Evolutionary conservation across 2,329 filamentous ascomycete species (phyloP).

Genomic region (Diaporthe citri): DNA sequence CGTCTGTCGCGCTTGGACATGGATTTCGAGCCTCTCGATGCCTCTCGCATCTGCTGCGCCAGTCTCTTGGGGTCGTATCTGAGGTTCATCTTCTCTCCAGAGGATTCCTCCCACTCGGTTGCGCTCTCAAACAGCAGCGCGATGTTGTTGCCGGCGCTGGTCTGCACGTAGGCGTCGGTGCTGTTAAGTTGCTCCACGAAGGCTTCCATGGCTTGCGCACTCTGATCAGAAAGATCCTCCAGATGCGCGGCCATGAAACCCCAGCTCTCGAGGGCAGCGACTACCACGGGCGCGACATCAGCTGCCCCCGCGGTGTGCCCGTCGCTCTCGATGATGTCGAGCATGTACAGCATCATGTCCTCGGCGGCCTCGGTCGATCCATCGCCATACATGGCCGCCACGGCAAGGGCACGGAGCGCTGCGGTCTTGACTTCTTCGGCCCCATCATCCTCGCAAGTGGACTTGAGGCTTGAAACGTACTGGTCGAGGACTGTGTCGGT

Average conservation of each 20-base stretch:
- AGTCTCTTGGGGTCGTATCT: constrained; percentile 64
- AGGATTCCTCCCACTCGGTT: constrained; percentile 62
- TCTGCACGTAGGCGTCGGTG: constrained; percentile 77
- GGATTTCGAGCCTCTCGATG: constrained; percentile 62
- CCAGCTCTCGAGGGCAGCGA: constrained; percentile 83
- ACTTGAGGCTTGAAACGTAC: constrained; percentile 69
- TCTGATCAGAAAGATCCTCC: constrained; percentile 79
- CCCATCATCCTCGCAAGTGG: constrained; percentile 76
- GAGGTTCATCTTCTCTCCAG: constrained; percentile 62
- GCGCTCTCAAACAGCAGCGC: constrained; percentile 84
- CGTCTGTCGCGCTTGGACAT: constrained; percentile 64
- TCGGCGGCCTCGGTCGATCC: constrained; percentile 76
- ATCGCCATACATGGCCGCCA: constrained; percentile 82
- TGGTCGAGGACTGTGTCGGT: constrained; percentile 76
- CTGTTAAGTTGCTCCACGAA: constrained; percentile 90
- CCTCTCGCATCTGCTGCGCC: constrained; percentile 60
- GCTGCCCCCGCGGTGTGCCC: constrained; percentile 78
- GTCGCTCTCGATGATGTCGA: constrained; percentile 85
- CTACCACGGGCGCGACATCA: constrained; percentile 78
- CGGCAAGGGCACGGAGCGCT: constrained; percentile 79
- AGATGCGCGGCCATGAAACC: constrained; percentile 83
- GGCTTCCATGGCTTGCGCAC: constrained; percentile 80
- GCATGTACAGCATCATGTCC: constrained; percentile 79
- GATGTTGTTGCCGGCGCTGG: constrained; percentile 83
- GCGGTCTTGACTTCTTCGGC: constrained; percentile 76